A percentile compares a stretch with the other conserved stretches of the same genome.
These are phyloP conservation scores for Mycena rosella DNA, from an alignment of 768 basidiomycete species.

Conservation along the genomic window DNA sequence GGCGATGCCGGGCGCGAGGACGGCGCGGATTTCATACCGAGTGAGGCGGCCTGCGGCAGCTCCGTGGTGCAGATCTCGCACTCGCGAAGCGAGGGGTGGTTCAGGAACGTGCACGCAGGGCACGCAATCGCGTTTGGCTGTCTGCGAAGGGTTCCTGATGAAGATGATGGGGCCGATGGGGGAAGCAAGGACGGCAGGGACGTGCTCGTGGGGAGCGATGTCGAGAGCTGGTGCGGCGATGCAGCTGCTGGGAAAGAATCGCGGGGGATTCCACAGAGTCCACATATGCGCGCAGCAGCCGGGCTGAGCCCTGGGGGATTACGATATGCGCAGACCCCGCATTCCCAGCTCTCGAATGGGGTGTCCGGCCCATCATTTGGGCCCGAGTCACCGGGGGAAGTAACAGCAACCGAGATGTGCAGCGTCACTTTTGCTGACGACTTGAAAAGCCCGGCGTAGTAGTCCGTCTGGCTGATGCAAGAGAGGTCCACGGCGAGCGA, in stretches of 20 bases:
- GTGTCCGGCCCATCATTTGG: slow-evolving; percentile 44
- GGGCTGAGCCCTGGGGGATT: slow-evolving; percentile 86
- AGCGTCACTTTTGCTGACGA: slow-evolving; percentile 92
- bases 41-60: slow-evolving; percentile 53
- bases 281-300: slow-evolving; percentile 75
- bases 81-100: slow-evolving; percentile 75
- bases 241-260: slow-evolving; percentile 47
- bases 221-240: slow-evolving; percentile 47
- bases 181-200: slow-evolving; percentile 52
- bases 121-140: slow-evolving; percentile 68
- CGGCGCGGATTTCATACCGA: slow-evolving; percentile 69
- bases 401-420: slow-evolving; percentile 58
- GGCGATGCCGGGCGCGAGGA: slow-evolving; percentile 74
- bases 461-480: slow-evolving; percentile 80
- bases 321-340: slow-evolving; percentile 87
- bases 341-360: slow-evolving; percentile 79
- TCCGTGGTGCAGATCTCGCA: slow-evolving; percentile 92
- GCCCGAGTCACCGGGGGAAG: slow-evolving; percentile 40
- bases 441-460: slow-evolving; percentile 91
- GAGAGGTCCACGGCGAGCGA: slow-evolving; percentile 81
- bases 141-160: slow-evolving; percentile 49
- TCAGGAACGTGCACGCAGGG: slow-evolving; percentile 92
- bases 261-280: slow-evolving; percentile 86
- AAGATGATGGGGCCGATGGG: slow-evolving; percentile 48
- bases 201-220: slow-evolving; percentile 51